Base-by-base conservation (phyloP, 2,329 filamentous ascomycete genomes). In the Scortechinia acanthostroma region DNA sequence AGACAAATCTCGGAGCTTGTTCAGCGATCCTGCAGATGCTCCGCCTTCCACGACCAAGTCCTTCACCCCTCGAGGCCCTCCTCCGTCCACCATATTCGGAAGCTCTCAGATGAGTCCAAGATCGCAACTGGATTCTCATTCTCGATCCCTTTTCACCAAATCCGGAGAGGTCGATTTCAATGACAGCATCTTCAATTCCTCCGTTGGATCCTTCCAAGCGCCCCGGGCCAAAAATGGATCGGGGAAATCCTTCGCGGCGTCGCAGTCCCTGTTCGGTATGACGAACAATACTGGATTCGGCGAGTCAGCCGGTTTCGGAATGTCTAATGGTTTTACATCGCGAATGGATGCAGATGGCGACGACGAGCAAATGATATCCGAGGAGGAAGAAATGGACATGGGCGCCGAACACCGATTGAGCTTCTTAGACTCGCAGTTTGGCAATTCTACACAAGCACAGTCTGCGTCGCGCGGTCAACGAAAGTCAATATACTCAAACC, bases 401-500 rank as follows among this genome's bases (percentile, higher is more conserved):
- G 35, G 20, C 6, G 10, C 10, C 6, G 35, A 40, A 19, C 13
- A 40, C 17, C 10, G 35, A 13, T 17, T 40, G 13, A 40, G 35
- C 17, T 40, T 40, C 17, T 6, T 40, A 19, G 35, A 40, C 35
- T 40, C 35, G 10, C 17, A 40, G 10, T 10, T 10, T 10, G 35
- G 10, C 35, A 19, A 19, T 19, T 40, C 17, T 10, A 17, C 35
- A 13, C 17, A 40, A n/a, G 10, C 25, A 10, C 10, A 10, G n/a
- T 10, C 35, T 13, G 6, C 35, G 14, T 6, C 35, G 6, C 17
- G 14, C 20, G 35, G 17, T 19, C 35, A 40, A 13, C 6, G 10
- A 19, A 40, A 40, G 17, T 19, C 35, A 19, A 40, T 40, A 13
- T 40, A 40, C 35, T 40, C 35, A 6, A 40, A 40, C 20, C 35